phyloP scores from a whole-genome alignment of 768 basidiomycete genomes.

The Leccinellum luteum region DNA sequence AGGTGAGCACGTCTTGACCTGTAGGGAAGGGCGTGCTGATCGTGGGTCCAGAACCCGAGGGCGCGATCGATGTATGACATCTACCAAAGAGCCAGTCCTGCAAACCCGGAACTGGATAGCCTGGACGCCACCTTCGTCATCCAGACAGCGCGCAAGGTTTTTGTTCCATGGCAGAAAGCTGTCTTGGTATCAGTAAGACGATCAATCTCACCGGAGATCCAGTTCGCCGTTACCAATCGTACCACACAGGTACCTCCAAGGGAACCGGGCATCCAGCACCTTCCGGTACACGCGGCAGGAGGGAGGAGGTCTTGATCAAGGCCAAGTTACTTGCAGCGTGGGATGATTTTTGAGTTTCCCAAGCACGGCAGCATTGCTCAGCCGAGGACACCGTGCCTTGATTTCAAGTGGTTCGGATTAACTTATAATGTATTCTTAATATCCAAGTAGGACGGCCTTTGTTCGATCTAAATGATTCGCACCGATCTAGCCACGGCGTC shows the following conservation, averaged over 20 bases:
- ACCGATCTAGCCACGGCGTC: neutral
- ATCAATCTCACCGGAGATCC: neutral
- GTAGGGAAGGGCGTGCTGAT: conserved; percentile 26
- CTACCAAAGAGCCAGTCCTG: conserved; percentile 5
- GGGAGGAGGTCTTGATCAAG: conserved; percentile 14
- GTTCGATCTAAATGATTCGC: conserved; percentile 9
- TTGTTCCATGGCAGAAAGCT: conserved; percentile 18
- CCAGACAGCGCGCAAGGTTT: conserved; percentile 21
- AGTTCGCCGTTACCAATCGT: conserved; percentile 8
- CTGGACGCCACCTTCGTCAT: conserved; percentile 21
- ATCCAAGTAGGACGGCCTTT: neutral
- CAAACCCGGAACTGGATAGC: conserved; percentile 3
- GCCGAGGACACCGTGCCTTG: neutral
- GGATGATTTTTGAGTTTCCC: conserved; percentile 10
- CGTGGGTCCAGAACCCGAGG: conserved; percentile 17
- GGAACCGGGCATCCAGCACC: conserved; percentile 7
- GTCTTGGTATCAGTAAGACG: conserved; percentile 21
- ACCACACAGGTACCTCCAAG: conserved; percentile 26
- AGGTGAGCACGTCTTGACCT: conserved; percentile 19
- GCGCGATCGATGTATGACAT: conserved; percentile 12
- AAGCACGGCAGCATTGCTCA: neutral
- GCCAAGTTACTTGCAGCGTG: conserved; percentile 12
- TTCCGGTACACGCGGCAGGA: conserved; percentile 19
- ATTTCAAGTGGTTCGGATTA: conserved; percentile 1
- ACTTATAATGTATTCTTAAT: conserved; percentile 1